Conservation (phyloP, 192 early-diverging fungal species). For the Coemansia sp. region DNA sequence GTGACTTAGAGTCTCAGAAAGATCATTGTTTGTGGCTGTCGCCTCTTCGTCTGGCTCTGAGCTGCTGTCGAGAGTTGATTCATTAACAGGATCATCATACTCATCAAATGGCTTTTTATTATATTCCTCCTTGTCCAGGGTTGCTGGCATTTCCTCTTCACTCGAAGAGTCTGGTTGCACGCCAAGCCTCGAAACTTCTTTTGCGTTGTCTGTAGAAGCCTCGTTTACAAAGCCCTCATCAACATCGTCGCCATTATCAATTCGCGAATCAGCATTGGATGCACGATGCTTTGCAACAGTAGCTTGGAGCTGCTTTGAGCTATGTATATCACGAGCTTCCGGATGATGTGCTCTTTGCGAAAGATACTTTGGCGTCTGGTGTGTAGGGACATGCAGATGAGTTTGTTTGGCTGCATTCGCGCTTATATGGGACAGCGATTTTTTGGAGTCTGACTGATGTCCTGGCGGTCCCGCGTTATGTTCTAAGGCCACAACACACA, state of each 20-base stretch:
- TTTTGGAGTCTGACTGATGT: neutral
- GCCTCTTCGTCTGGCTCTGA: neutral
- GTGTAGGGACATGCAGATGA: neutral
- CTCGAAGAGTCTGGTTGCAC: neutral
- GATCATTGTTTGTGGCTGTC: neutral
- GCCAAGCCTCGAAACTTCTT: neutral
- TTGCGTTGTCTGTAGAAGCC: neutral
- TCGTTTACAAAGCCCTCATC: slow-evolving; percentile 4
- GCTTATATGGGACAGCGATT: neutral
- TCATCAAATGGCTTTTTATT: neutral
- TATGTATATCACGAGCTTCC: slow-evolving; percentile 11
- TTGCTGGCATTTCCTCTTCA: neutral
- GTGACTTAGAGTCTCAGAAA: neutral
- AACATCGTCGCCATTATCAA: neutral
- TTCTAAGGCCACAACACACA: neutral
- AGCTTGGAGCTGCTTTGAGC: slow-evolving; percentile 41
- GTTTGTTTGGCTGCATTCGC: neutral
- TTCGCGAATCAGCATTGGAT: neutral
- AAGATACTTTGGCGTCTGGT: neutral
- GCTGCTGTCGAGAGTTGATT: neutral
- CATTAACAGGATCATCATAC: neutral
- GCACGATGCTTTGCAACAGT: slow-evolving; percentile 5
- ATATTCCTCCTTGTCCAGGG: neutral
- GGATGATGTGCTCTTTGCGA: neutral
- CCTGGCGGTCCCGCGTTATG: neutral